Base-by-base conservation (phyloP, 768 basidiomycete genomes). In the Boletus sensibilis region DNA sequence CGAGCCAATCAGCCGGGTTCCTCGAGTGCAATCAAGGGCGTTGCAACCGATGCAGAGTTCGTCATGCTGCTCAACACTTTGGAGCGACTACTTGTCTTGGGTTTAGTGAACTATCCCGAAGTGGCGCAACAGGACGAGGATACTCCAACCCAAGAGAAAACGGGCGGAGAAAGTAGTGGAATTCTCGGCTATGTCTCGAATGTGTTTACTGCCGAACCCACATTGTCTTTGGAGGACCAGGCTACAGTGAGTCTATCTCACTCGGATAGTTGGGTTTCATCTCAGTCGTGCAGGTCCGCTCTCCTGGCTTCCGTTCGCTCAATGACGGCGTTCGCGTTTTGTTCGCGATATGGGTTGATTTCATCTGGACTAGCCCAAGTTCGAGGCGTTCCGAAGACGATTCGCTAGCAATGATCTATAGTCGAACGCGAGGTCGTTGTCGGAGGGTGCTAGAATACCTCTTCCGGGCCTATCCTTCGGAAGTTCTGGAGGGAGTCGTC, bases 121-220 rank as follows among this genome's bases (percentile, higher is more conserved):
- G 57, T 73, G 1, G 71, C 72, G 33, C 72, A 75, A 9, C 72
- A 76, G 1, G 85, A 88, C 18, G 88, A 88, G 18, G 89, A 90
- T 10, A 72, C 73, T 14, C 63, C 71, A 13, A 63, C 66, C 0
- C 65, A 76, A 18, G 91, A 86, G 61, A 90, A 83, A 62, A 62
- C 69, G 23, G 75, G 72, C 3, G 67, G 76, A 18, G 85, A 87
- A 59, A 76, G 77, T 10, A 78, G 81, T 65, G 88, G 94, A 1
- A 73, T 98, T 12, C 77, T 98, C 0, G 93, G 94, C 10, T 90
- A 93, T 64, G 88, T 99, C 50, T 94, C 94, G 2, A 91, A 85
- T 53, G 95, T 98, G 2, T 95, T 99, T 65, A 83, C 88, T 40
- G 84, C 85, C 0, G 91, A 94, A n/a, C 79, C 75, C 35, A 64